Evolutionary conservation across 192 early-diverging fungal species (phyloP), one percentile per base, ranked within the genome.

Genomic region (Backusella luteola): DNA sequence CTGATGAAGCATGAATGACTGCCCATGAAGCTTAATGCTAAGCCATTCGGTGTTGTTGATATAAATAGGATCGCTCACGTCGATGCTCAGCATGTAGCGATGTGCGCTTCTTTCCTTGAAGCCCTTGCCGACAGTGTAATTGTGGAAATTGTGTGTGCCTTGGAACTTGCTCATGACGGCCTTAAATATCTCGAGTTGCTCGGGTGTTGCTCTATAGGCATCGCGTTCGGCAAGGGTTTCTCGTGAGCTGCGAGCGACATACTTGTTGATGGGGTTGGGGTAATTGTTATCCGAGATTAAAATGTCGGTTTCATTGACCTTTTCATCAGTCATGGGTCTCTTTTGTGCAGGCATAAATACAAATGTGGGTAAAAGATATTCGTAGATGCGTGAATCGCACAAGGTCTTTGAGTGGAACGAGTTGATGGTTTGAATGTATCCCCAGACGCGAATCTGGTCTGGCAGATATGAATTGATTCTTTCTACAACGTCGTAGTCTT

Each of bases 1-100:
- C 86, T 99, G 98, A 85, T 99, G 97, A 38, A 99, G 86, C 97
- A 99, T 99, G 76, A 99, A 99, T 46, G 94, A 93, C 83, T 99
- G 97, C 4, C 98, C 98, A 76, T 93, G 88, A 34, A 99, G 91
- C 77, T 96, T 97, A 34, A 97, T 81, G 36, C 92, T 93, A 32
- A 99, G 79, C 98, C 97, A 99, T 80, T 99, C 97, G 32, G 87
- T 83, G 23, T 85, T 87, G 15, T 89, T 71, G 69, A 92, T 91
- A 46, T 90, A 74, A 81, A 89, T 87, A 41, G 93, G 93, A 14
- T 93, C 91, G 8, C 85, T 85, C 21, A 84, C 84, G 71, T 88
- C 81, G 77, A 98, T 97, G 67, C 77, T 89, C 73, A 91, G 90
- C 41, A 99, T 99, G 80, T 90, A 93, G 11, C 98, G 90, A 46